A percentile compares a stretch with the other conserved stretches of the same genome.
phyloP scores from a whole-genome alignment of 306 rosid species.

The Alnus glutinosa region DNA sequence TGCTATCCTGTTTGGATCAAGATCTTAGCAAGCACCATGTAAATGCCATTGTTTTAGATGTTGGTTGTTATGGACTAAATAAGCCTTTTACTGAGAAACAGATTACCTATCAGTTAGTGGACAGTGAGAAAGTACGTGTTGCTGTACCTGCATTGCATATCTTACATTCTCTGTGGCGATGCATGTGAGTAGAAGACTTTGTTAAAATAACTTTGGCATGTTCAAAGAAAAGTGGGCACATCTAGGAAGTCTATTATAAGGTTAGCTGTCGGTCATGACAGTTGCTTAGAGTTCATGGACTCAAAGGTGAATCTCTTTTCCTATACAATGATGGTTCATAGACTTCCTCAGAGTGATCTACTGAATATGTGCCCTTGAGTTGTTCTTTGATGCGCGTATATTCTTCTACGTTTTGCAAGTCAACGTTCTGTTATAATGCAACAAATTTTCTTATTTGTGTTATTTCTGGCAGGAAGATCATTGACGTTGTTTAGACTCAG shows the following conservation, averaged over 20 bases:
- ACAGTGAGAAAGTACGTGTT: constrained; percentile 11
- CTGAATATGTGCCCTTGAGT: neutral
- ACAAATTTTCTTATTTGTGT: neutral
- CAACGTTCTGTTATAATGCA: neutral
- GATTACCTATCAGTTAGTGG: neutral
- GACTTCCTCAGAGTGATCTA: neutral
- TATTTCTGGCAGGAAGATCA: constrained; percentile 21
- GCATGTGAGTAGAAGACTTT: constrained; percentile 9
- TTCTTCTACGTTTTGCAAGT: neutral
- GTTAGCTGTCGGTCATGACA: neutral
- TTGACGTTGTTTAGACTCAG: neutral
- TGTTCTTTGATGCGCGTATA: neutral
- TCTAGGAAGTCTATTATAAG: neutral
- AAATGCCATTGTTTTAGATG: constrained; percentile 3
- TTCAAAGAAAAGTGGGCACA: neutral
- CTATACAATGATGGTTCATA: neutral
- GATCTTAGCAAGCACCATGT: neutral
- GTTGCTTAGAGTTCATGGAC: constrained; percentile 4
- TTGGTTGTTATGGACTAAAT: constrained; percentile 8
- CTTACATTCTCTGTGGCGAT: neutral
- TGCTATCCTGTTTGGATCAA: neutral
- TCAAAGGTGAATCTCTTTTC: constrained; percentile 12
- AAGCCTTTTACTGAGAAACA: neutral
- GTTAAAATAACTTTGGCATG: neutral
- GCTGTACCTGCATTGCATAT: constrained; percentile 11